These are phyloP conservation scores for Trametes villosa DNA, from an alignment of 768 basidiomycete genomes.

Conservation along the genomic window DNA sequence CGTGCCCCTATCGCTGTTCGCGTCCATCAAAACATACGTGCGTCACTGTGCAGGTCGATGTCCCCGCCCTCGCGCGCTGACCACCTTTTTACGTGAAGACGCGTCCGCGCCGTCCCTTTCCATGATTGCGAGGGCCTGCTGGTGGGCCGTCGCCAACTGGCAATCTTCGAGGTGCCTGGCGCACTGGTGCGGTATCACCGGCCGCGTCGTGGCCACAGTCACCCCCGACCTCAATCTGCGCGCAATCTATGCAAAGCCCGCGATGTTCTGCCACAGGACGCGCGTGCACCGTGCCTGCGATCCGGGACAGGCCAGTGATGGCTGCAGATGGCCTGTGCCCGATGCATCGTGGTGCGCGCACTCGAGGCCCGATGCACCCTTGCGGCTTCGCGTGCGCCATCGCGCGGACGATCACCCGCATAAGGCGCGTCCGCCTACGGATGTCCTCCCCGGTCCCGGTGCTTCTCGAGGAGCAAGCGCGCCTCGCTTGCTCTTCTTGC, in stretches of 20 bases:
- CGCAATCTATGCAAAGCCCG: too few relatives aligned
- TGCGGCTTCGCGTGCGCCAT: slow-evolving; percentile 2
- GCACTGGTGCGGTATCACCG: slow-evolving; percentile 11
- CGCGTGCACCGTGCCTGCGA: too few relatives aligned
- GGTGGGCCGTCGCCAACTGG: too few relatives aligned
- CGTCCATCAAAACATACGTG: slow-evolving; percentile 14
- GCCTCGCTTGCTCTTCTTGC: too few relatives aligned
- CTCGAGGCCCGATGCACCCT: not conserved
- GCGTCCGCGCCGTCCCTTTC: not conserved
- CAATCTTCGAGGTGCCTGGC: too few relatives aligned
- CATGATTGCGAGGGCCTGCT: too few relatives aligned
- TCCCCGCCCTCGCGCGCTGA: not conserved
- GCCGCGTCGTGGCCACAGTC: not conserved
- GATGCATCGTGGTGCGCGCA: not conserved
- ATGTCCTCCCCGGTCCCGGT: slow-evolving; percentile 19
- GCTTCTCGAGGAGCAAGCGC: slow-evolving; percentile 12
- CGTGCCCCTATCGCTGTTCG: slow-evolving; percentile 11
- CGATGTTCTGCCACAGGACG: too few relatives aligned
- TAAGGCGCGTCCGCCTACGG: slow-evolving; percentile 11
- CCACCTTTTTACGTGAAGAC: slow-evolving; percentile 9
- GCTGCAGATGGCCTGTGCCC: not conserved
- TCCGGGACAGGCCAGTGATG: too few relatives aligned
- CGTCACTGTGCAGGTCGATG: not conserved
- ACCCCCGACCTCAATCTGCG: too few relatives aligned
- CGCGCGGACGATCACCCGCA: slow-evolving; percentile 21